These are phyloP conservation scores for Thozetella sp. DNA, from an alignment of 495 filamentous ascomycete species.

Conservation along the genomic window DNA sequence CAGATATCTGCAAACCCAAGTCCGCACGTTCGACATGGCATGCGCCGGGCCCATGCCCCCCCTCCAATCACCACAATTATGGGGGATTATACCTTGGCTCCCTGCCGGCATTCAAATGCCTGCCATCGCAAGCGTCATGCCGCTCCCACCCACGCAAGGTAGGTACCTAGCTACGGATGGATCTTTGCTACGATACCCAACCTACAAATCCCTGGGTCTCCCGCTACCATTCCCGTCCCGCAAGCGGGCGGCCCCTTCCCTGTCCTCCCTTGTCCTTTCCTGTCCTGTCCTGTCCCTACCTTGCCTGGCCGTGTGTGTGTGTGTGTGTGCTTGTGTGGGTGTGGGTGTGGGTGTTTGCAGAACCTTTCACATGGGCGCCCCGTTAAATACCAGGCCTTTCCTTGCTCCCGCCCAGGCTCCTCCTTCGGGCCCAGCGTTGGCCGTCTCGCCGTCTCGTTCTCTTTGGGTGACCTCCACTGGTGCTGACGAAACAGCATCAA, in stretches of 20 bases:
- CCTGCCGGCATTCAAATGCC: background rate
- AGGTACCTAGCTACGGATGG: no score
- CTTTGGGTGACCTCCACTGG: background rate
- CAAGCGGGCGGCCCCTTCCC: no score
- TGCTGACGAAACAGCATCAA: background rate
- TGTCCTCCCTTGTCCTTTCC: constrained; percentile 1
- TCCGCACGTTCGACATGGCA: background rate
- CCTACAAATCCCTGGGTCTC: background rate
- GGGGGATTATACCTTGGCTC: background rate
- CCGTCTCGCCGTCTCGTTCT: background rate
- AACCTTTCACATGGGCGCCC: no score
- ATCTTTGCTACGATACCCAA: no score
- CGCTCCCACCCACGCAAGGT: background rate
- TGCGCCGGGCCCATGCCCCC: background rate
- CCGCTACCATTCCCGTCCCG: background rate
- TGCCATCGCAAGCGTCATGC: background rate
- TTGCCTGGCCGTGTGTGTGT: no score
- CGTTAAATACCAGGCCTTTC: no score
- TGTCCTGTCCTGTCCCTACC: no score
- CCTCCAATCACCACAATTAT: no score
- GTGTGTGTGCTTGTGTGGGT: no score
- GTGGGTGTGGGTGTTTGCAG: no score
- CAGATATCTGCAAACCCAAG: background rate
- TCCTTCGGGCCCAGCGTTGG: background rate
- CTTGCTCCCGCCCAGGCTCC: no score